Evolutionary conservation across 1,284 basidiomycete genomes (phyloP).

Genomic region (Rhodotorula sp.): DNA sequence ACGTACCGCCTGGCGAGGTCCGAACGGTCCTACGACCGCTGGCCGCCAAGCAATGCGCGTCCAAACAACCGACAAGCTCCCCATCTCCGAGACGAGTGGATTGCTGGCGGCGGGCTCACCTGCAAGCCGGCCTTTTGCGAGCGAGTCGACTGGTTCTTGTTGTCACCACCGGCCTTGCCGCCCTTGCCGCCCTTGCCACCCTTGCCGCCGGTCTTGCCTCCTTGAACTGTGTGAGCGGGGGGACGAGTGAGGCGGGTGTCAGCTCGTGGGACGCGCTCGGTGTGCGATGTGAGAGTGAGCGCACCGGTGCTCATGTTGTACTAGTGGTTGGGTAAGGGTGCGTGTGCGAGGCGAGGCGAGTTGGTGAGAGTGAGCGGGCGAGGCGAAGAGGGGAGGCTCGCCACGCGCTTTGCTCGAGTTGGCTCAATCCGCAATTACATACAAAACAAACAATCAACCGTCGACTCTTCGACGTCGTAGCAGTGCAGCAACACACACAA

Average conservation of each 20-base stretch:
- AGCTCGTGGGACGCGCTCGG: background rate
- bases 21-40: background rate
- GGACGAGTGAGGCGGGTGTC: background rate
- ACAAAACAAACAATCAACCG: background rate
- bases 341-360: background rate
- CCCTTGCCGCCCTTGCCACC: constrained; percentile 44
- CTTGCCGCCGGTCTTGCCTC: constrained; percentile 53
- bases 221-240: constrained; percentile 8
- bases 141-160: constrained; percentile 61
- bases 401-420: background rate
- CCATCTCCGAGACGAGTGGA: background rate
- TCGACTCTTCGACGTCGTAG: no score
- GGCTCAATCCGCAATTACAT: background rate
- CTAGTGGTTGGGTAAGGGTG: background rate
- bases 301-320: constrained; percentile 22
- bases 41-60: background rate
- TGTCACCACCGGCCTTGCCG: constrained; percentile 51
- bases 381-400: background rate
- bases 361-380: constrained; percentile 5
- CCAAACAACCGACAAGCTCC: background rate
- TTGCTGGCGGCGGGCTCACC: constrained; percentile 55
- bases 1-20: no score
- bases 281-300: background rate
- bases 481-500: background rate
- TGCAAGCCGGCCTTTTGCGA: constrained; percentile 81